Evolutionary conservation across 2,329 filamentous ascomycete genomes (phyloP).

Genomic region (Fusarium pininemorale): DNA sequence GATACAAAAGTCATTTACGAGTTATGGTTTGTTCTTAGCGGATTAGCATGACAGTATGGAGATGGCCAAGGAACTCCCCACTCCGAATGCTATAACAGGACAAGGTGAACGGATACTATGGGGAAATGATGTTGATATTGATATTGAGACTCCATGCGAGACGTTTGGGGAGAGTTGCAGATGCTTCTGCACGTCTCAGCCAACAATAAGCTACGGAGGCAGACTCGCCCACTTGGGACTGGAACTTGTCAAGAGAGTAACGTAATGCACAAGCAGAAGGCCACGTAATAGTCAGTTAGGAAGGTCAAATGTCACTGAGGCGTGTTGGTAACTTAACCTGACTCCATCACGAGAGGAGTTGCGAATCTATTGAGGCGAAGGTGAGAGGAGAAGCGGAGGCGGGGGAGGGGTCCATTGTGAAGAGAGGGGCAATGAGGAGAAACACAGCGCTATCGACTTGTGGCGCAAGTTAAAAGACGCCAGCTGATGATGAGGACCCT

Average conservation of each 20-base stretch:
- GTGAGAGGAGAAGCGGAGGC: slow-evolving; percentile 6
- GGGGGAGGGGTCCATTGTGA: slow-evolving; percentile 2
- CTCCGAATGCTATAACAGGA: slow-evolving; percentile 10
- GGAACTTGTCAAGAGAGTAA: background rate
- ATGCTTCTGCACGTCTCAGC: background rate
- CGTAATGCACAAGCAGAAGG: background rate
- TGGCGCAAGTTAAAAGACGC: slow-evolving; percentile 20
- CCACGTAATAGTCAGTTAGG: background rate
- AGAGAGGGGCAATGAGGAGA: slow-evolving; percentile 24
- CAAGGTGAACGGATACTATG: background rate
- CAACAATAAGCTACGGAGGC: background rate
- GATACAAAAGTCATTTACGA: slow-evolving; percentile 16
- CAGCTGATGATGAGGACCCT: background rate
- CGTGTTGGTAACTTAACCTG: slow-evolving; percentile 7
- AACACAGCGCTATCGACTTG: slow-evolving; percentile 1
- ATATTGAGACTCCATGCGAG: background rate
- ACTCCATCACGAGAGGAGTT: slow-evolving; percentile 14
- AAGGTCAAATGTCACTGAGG: background rate
- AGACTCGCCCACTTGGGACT: background rate
- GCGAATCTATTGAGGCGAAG: slow-evolving; percentile 22
- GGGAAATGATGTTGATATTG: background rate
- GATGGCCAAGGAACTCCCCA: slow-evolving; percentile 4
- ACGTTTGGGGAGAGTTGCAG: background rate
- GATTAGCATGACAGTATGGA: slow-evolving; percentile 9
- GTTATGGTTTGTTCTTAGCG: slow-evolving; percentile 1